Evolutionary conservation across 352 stramenopile species (phyloP).

Genomic region (Pythium folliculosum): DNA sequence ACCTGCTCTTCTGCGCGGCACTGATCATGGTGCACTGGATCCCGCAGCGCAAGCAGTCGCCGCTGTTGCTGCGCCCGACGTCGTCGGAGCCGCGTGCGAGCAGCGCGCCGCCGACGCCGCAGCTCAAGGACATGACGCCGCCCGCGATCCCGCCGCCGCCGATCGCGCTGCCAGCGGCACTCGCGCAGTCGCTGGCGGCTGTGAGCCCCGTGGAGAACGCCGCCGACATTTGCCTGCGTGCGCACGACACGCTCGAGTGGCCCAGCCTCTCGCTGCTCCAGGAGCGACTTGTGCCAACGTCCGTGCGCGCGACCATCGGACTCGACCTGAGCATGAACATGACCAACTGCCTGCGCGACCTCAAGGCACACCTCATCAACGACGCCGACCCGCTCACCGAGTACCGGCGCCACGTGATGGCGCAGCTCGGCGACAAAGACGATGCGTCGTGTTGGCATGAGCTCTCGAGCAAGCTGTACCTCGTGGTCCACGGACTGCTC

Average conservation of each 20-base stretch:
- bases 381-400: conserved; percentile 59
- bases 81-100: background rate
- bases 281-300: conserved; percentile 50
- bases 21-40: conserved; percentile 82
- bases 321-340: conserved; percentile 64
- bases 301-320: conserved; percentile 56
- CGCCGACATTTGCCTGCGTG: conserved; percentile 44
- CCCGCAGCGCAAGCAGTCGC: conserved; percentile 45
- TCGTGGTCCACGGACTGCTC: conserved; percentile 65
- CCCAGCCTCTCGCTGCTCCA: conserved; percentile 53
- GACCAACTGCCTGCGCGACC: conserved; percentile 66
- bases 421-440: conserved; percentile 29
- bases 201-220: conserved; percentile 49
- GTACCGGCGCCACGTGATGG: conserved; percentile 51
- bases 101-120: conserved; percentile 8
- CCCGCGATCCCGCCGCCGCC: conserved; percentile 14
- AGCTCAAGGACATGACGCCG: conserved; percentile 12
- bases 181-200: background rate
- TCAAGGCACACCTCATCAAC: conserved; percentile 80
- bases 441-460: conserved; percentile 27
- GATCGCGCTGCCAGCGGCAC: background rate
- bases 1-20: conserved; percentile 72
- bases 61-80: conserved; percentile 32
- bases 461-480: conserved; percentile 57
- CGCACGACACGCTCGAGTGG: conserved; percentile 38